Conservation (phyloP, 2,329 filamentous ascomycete genomes). For the Hypoxylon sp. region DNA sequence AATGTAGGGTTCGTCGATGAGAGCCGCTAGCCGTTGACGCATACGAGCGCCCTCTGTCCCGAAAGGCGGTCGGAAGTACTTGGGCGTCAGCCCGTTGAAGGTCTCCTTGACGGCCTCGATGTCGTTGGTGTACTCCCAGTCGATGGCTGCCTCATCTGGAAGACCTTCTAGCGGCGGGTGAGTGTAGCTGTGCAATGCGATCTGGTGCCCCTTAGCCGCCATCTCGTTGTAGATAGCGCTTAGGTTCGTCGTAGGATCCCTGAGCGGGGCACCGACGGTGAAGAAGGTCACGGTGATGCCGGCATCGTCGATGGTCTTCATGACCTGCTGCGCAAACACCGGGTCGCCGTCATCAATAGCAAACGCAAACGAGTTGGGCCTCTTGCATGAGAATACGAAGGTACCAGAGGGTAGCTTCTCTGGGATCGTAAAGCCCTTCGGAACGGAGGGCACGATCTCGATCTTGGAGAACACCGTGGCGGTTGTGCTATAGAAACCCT, state of each 20-base stretch:
- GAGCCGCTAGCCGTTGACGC: conserved; percentile 71
- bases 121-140: conserved; percentile 74
- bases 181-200: conserved; percentile 77
- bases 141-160: conserved; percentile 66
- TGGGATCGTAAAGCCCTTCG: conserved; percentile 66
- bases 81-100: conserved; percentile 55
- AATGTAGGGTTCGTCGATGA: conserved; percentile 68
- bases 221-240: conserved; percentile 75
- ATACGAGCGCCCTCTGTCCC: conserved; percentile 77
- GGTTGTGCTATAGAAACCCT: conserved; percentile 72
- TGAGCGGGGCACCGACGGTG: conserved; percentile 74
- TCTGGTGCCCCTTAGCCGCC: conserved; percentile 73
- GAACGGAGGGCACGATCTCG: conserved; percentile 72
- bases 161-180: conserved; percentile 77
- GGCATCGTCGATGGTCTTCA: conserved; percentile 73
- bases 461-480: conserved; percentile 68
- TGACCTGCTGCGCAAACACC: conserved; percentile 70
- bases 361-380: conserved; percentile 79
- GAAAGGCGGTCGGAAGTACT: conserved; percentile 79
- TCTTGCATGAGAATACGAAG: conserved; percentile 74
- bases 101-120: conserved; percentile 62
- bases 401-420: conserved; percentile 73
- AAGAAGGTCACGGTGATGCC: conserved; percentile 79
- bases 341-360: conserved; percentile 79
- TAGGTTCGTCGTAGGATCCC: conserved; percentile 72